Conservation (phyloP, 805 yeast genomes). For the Suhomyces kilbournensis region DNA sequence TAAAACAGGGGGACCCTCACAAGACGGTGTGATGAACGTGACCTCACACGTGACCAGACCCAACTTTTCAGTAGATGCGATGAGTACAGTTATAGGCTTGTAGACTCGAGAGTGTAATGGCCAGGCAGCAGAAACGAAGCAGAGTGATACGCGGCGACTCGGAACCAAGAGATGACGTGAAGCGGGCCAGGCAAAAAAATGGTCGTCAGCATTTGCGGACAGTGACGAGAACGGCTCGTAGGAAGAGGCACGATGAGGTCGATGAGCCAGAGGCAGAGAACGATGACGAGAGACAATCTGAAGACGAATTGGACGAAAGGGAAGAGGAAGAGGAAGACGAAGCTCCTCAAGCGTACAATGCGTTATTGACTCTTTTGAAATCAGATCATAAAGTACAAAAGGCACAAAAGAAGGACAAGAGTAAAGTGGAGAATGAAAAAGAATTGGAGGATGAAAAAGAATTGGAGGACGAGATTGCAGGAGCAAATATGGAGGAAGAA, state of each 20-base stretch:
- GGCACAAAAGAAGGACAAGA: conserved; percentile 1
- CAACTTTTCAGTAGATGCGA: neutral
- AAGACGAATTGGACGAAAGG: conserved; percentile 13
- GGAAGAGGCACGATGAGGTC: conserved; percentile 15
- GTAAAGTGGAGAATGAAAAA: conserved; percentile 1
- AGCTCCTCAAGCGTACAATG: conserved; percentile 56
- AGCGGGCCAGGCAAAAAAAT: conserved; percentile 25
- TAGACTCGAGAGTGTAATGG: neutral
- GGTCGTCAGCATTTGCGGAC: conserved; percentile 65
- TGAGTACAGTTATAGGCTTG: too few relatives aligned
- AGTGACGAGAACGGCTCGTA: conserved; percentile 53
- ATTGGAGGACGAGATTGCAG: conserved; percentile 29
- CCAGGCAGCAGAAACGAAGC: conserved; percentile 1
- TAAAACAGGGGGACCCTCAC: too few relatives aligned
- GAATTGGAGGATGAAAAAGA: conserved; percentile 6
- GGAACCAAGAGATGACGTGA: neutral
- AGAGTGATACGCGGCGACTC: neutral
- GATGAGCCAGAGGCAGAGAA: conserved; percentile 4
- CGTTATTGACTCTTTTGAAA: conserved; percentile 59
- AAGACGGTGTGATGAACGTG: too few relatives aligned
- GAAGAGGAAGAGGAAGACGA: conserved; percentile 12
- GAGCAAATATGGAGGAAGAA: conserved; percentile 20
- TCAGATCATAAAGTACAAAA: conserved; percentile 35
- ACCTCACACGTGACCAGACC: neutral
- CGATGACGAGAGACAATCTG: conserved; percentile 10